Evolutionary conservation across 2,329 filamentous ascomycete species (phyloP).

Genomic region (Aspergillus ochraceus): DNA sequence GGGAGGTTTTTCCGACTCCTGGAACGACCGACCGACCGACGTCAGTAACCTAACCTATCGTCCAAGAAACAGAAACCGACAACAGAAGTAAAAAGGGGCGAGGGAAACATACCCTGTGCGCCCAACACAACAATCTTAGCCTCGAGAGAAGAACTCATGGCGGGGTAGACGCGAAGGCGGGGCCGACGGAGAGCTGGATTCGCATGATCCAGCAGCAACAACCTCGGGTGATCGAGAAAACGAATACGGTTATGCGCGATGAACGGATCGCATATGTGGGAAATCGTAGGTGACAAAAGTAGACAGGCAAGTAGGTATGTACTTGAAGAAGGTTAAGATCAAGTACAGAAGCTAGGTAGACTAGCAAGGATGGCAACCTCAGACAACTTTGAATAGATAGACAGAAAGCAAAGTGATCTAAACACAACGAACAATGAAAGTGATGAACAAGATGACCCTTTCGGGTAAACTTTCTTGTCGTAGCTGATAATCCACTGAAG

Average conservation of each 20-base stretch:
- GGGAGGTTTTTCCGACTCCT: slow-evolving; percentile 55
- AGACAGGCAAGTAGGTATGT: not conserved
- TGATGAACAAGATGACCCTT: no score
- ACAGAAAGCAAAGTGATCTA: not conserved
- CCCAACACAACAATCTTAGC: slow-evolving; percentile 56
- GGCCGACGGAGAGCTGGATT: slow-evolving; percentile 24
- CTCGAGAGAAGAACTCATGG: slow-evolving; percentile 51
- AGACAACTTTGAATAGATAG: not conserved
- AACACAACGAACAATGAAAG: no score
- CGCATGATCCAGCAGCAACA: slow-evolving; percentile 28
- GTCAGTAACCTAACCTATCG: not conserved
- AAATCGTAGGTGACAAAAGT: no score
- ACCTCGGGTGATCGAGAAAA: not conserved
- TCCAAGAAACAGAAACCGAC: not conserved
- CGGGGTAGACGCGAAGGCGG: slow-evolving; percentile 30
- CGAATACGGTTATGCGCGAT: not conserved
- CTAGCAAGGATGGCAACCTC: no score
- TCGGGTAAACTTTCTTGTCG: no score
- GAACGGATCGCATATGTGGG: no score
- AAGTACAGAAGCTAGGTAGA: no score
- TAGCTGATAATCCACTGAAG: no score
- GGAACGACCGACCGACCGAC: not conserved
- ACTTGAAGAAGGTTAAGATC: no score
- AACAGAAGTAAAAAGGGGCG: not conserved
- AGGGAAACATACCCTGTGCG: slow-evolving; percentile 44